Evolutionary conservation across 305 asterid genomes (phyloP).

Genomic region (Fraxinus paxiana): DNA sequence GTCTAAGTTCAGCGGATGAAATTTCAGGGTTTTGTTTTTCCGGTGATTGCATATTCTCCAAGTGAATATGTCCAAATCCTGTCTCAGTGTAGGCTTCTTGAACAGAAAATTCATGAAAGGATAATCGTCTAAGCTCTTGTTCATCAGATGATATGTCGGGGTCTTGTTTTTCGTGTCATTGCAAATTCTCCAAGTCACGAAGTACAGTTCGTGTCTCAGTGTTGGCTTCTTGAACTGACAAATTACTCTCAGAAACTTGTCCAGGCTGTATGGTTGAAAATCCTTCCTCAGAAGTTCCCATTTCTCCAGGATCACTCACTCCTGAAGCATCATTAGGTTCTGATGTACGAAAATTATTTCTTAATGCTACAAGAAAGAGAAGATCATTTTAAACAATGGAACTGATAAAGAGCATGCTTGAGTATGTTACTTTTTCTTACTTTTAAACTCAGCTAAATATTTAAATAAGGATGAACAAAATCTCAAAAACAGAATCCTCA

Average conservation of each 20-base stretch:
- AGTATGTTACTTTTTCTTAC: not conserved
- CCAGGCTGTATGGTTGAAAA: constrained; percentile 7
- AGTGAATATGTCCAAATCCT: not conserved
- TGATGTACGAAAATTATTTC: constrained; percentile 10
- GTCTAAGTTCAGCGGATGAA: not conserved
- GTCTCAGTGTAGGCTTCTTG: constrained; percentile 20
- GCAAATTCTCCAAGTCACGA: constrained; percentile 3
- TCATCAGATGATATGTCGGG: not conserved
- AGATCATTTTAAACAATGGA: not conserved
- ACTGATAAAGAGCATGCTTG: not conserved
- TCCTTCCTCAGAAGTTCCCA: constrained; percentile 23
- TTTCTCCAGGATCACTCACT: constrained; percentile 11
- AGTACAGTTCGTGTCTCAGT: not conserved
- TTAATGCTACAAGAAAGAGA: not conserved
- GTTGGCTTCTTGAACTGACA: constrained; percentile 22
- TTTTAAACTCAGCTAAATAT: not conserved
- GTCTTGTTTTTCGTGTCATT: constrained; percentile 4
- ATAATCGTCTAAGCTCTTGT: not conserved
- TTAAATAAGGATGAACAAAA: not conserved
- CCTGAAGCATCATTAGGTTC: constrained; percentile 5
- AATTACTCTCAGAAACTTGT: not conserved
- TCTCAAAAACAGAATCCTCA: constrained; percentile 20
- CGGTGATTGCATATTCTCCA: constrained; percentile 10
- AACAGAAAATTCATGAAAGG: not conserved
- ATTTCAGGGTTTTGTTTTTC: constrained; percentile 2